Evolutionary conservation across 2,329 filamentous ascomycete genomes (phyloP).

Genomic region (Sporothrix protearum): DNA sequence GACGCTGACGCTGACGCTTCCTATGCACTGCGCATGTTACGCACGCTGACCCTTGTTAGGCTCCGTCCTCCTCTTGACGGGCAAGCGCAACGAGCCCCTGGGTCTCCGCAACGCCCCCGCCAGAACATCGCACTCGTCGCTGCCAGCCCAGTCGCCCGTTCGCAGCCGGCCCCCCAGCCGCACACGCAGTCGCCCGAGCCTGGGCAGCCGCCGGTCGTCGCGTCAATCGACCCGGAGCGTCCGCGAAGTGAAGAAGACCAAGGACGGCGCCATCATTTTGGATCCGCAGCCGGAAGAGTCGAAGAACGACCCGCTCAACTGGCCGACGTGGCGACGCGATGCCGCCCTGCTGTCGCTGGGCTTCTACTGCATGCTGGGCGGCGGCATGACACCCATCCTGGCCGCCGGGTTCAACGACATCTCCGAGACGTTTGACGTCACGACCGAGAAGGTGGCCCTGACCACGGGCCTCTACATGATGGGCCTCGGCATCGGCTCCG

Average conservation of each 20-base stretch:
- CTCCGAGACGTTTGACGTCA: conserved; percentile 60
- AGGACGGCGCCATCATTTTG: conserved; percentile 78
- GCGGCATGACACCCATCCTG: conserved; percentile 85
- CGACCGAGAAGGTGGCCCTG: conserved; percentile 69
- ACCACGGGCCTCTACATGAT: conserved; percentile 94
- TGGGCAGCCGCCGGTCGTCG: conserved; percentile 40
- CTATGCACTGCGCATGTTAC: too few relatives aligned
- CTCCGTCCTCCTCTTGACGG: conserved; percentile 55
- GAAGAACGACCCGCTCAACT: conserved; percentile 87
- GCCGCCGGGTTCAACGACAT: conserved; percentile 87
- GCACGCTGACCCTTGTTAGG: too few relatives aligned
- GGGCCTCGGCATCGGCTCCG: conserved; percentile 79
- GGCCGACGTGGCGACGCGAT: conserved; percentile 79
- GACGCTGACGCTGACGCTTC: too few relatives aligned
- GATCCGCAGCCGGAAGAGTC: conserved; percentile 91
- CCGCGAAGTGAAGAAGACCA: conserved; percentile 60
- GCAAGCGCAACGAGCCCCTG: conserved; percentile 56
- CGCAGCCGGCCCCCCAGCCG: background rate
- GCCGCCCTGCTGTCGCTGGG: conserved; percentile 75
- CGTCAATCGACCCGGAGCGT: background rate
- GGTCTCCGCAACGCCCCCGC: conserved; percentile 56
- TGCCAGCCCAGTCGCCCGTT: conserved; percentile 44
- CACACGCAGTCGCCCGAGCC: conserved; percentile 29
- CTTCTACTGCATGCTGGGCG: conserved; percentile 89
- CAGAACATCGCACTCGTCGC: conserved; percentile 56